Evolutionary conservation across 257 asterid genomes (phyloP).

Genomic region (Penstemon eatonii): DNA sequence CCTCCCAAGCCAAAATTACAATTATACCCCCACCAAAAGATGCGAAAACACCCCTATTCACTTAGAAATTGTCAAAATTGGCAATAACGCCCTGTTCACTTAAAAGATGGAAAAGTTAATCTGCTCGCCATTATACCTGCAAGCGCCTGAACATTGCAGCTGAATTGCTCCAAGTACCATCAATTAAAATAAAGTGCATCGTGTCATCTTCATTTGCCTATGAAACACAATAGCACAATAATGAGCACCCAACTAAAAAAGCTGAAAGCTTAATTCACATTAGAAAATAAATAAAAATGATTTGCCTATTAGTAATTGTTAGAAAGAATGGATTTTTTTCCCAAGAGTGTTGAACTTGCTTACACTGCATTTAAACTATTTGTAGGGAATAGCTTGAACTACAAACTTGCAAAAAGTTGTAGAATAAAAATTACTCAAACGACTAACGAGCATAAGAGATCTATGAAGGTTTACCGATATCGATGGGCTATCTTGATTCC

Average conservation of each 20-base stretch:
- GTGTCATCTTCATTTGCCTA: conserved; percentile 47
- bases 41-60: no score
- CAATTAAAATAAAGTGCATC: conserved; percentile 76
- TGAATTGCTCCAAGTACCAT: conserved; percentile 99
- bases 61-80: no score
- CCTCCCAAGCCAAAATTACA: no score
- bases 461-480: conserved; percentile 35
- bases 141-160: conserved; percentile 88
- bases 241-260: conserved; percentile 14
- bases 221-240: conserved; percentile 12
- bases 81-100: no score
- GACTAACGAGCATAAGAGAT: not conserved
- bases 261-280: not conserved
- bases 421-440: not conserved
- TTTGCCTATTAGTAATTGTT: not conserved
- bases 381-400: no score
- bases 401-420: not conserved
- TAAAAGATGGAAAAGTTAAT: not conserved
- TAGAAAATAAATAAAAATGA: not conserved
- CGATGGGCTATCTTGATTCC: conserved; percentile 36
- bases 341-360: not conserved
- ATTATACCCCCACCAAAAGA: no score
- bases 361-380: not conserved
- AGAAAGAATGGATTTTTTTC: no score
- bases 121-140: conserved; percentile 53